These are phyloP conservation scores for Discostella pseudostelligera DNA, from an alignment of 108 stramenopile species.

Conservation along the genomic window DNA sequence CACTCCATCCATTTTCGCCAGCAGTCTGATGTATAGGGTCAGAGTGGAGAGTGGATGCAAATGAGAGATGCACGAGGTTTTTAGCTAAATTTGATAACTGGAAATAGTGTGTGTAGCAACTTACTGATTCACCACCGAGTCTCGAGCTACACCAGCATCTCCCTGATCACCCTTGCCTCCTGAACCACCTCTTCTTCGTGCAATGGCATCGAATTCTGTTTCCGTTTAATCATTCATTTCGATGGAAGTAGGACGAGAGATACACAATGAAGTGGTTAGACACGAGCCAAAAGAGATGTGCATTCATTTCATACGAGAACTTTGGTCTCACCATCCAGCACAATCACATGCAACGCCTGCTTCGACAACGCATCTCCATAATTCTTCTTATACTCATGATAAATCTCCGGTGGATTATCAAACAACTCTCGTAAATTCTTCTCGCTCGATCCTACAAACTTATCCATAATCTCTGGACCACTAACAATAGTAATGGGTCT, in stretches of 20 bases:
- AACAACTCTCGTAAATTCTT: conserved; percentile 81
- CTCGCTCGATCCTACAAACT: conserved; percentile 86
- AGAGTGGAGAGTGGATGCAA: not conserved
- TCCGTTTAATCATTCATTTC: not conserved
- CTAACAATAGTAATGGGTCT: conserved; percentile 82
- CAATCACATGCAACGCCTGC: conserved; percentile 69
- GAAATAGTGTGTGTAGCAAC: not conserved
- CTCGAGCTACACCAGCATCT: conserved; percentile 90
- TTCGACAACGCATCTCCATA: conserved; percentile 56
- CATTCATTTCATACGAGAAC: not conserved
- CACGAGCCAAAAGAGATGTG: not conserved
- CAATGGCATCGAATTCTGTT: conserved; percentile 91
- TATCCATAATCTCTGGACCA: conserved; percentile 88
- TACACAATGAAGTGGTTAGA: not conserved
- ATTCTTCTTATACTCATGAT: conserved; percentile 61
- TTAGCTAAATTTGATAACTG: no score
- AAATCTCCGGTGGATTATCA: conserved; percentile 78
- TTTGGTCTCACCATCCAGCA: conserved; percentile 64
- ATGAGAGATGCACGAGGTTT: no score
- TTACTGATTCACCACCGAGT: conserved; percentile 64
- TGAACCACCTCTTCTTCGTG: conserved; percentile 70
- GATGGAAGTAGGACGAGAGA: not conserved
- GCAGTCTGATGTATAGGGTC: conserved; percentile 32
- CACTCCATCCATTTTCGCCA: conserved; percentile 95
- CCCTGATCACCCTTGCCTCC: conserved; percentile 78